A percentile compares a stretch with the other conserved stretches of the same genome.
Evolutionary conservation across 306 rosid species (phyloP).

Genomic region (Vachellia pachyceras): DNA sequence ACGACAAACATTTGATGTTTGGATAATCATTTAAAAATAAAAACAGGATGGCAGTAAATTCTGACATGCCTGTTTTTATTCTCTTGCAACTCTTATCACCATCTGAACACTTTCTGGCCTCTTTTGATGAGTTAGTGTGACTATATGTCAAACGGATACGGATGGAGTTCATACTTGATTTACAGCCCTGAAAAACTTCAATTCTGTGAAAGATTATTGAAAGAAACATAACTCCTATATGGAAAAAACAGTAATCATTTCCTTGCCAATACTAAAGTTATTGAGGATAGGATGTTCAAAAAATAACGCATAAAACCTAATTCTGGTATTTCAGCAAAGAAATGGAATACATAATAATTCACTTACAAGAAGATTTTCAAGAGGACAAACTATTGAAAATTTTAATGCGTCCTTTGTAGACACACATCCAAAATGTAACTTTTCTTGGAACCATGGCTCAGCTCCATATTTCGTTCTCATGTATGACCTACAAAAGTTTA

Average conservation of each 20-base stretch:
- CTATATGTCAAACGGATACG: constrained; percentile 71
- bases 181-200: constrained; percentile 71
- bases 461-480: constrained; percentile 66
- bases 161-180: constrained; percentile 55
- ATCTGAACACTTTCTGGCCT: constrained; percentile 42
- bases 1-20: neutral
- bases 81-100: constrained; percentile 56
- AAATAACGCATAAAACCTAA: constrained; percentile 7
- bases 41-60: constrained; percentile 6
- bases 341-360: neutral
- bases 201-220: constrained; percentile 26
- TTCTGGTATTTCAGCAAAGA: neutral
- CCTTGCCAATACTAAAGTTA: neutral
- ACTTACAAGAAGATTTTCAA: constrained; percentile 74
- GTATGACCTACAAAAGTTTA: constrained; percentile 53
- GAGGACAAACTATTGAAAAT: constrained; percentile 55
- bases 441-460: constrained; percentile 69
- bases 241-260: constrained; percentile 9
- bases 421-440: constrained; percentile 45
- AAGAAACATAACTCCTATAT: neutral
- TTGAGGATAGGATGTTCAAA: neutral
- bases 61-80: constrained; percentile 70
- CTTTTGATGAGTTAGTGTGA: constrained; percentile 46
- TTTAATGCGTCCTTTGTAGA: constrained; percentile 83
- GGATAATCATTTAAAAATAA: neutral